Evolutionary conservation across 192 early-diverging fungal species (phyloP).

Genomic region (Coemansia sp.): DNA sequence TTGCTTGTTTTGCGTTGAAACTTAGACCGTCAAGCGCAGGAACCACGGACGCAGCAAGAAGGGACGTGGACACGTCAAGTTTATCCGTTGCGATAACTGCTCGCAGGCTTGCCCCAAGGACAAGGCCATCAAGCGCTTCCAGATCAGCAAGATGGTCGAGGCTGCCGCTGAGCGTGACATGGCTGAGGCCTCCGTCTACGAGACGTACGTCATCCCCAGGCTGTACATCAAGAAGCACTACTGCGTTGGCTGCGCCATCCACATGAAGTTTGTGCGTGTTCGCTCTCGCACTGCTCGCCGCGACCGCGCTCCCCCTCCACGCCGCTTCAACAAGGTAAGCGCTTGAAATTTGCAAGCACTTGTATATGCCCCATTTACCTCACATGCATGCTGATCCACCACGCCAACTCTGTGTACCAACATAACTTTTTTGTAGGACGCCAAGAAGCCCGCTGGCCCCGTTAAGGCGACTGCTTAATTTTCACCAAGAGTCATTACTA

Average conservation of each 20-base stretch:
- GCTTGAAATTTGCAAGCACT: neutral
- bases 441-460: constrained; percentile 56
- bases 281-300: constrained; percentile 84
- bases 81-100: constrained; percentile 99
- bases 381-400: neutral
- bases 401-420: neutral
- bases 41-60: constrained; percentile 99
- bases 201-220: constrained; percentile 95
- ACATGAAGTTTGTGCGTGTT: constrained; percentile 91
- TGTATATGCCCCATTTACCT: neutral
- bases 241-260: constrained; percentile 93
- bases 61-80: constrained; percentile 97
- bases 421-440: constrained; percentile 49
- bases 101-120: constrained; percentile 96
- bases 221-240: constrained; percentile 98
- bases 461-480: constrained; percentile 40
- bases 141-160: constrained; percentile 99
- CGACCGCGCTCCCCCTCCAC: constrained; percentile 89
- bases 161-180: constrained; percentile 95
- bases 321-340: constrained; percentile 74
- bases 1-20: constrained; percentile 1
- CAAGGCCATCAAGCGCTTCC: constrained; percentile 99
- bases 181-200: constrained; percentile 93
- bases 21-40: constrained; percentile 95
- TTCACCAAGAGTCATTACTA: neutral